phyloP scores from a whole-genome alignment of 148 eudicot genomes.

The Rhododendron henanense region DNA sequence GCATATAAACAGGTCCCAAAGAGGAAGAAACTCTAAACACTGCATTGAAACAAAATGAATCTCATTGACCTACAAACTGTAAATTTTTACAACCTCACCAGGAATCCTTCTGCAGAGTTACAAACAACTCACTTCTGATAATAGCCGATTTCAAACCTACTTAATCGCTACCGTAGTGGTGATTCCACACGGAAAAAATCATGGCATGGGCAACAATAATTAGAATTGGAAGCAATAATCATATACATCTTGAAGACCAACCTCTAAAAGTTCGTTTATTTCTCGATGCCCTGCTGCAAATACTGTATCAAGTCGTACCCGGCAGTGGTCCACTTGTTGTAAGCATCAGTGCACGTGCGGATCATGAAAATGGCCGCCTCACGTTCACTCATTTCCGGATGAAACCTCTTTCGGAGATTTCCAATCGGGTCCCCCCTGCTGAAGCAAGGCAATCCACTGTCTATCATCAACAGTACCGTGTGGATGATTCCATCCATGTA shows the following conservation, averaged over 20 bases:
- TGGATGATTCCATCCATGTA: conserved; percentile 95
- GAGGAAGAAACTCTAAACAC: background rate
- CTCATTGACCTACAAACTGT: background rate
- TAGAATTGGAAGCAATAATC: background rate
- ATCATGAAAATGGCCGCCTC: conserved; percentile 98
- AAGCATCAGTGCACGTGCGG: conserved; percentile 85
- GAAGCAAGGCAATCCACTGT: conserved; percentile 98
- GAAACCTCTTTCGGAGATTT: conserved; percentile 88
- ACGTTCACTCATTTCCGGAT: conserved; percentile 93
- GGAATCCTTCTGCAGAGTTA: conserved; percentile 9
- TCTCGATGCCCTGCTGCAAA: conserved; percentile 95
- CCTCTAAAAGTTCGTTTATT: conserved; percentile 28
- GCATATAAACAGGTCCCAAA: background rate
- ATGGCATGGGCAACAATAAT: background rate
- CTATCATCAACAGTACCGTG: conserved; percentile 84
- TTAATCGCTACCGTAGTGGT: background rate
- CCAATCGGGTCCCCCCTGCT: conserved; percentile 94
- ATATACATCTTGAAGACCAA: conserved; percentile 12
- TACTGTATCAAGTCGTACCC: conserved; percentile 97
- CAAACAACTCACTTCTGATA: conserved; percentile 5
- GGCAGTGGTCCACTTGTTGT: conserved; percentile 97
- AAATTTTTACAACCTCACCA: conserved; percentile 10
- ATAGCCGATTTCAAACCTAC: conserved; percentile 2
- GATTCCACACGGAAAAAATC: background rate
- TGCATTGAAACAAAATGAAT: background rate